Percentiles rank a stretch among this genome's conserved stretches.
These are phyloP conservation scores for Termitomyces sp. DNA, from an alignment of 768 basidiomycete genomes.

Conservation along the genomic window DNA sequence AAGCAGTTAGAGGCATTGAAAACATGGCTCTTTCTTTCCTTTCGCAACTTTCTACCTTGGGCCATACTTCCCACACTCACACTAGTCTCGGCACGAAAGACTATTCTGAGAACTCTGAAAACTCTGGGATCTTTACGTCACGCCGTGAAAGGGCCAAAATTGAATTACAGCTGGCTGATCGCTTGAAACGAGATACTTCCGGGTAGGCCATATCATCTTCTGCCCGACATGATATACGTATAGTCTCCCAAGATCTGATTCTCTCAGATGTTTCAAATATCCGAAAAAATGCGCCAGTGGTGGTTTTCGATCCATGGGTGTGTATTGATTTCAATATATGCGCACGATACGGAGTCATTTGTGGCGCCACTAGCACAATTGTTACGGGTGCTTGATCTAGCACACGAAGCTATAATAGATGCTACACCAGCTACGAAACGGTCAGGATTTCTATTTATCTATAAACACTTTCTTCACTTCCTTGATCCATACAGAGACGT, in stretches of 20 bases:
- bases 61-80: slow-evolving; percentile 8
- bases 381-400: slow-evolving; percentile 59
- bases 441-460: slow-evolving; percentile 23
- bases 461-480: slow-evolving; percentile 2
- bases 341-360: neutral
- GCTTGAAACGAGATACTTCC: slow-evolving; percentile 23
- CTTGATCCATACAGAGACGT: slow-evolving; percentile 55
- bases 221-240: slow-evolving; percentile 6
- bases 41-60: slow-evolving; percentile 27
- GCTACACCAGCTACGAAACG: slow-evolving; percentile 62
- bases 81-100: neutral
- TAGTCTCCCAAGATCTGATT: neutral
- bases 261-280: slow-evolving; percentile 25
- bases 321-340: slow-evolving; percentile 15
- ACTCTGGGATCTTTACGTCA: neutral
- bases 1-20: slow-evolving; percentile 27
- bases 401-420: slow-evolving; percentile 62
- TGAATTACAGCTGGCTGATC: slow-evolving; percentile 30
- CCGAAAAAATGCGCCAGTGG: slow-evolving; percentile 32
- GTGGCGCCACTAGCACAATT: slow-evolving; percentile 51
- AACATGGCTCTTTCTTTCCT: slow-evolving; percentile 33
- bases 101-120: slow-evolving; percentile 12
- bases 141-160: slow-evolving; percentile 23
- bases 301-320: slow-evolving; percentile 38
- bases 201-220: slow-evolving; percentile 17